Percentiles rank a stretch among this genome's conserved stretches.
Conservation (phyloP, 805 yeast species). For the Ogataea siamensis region DNA sequence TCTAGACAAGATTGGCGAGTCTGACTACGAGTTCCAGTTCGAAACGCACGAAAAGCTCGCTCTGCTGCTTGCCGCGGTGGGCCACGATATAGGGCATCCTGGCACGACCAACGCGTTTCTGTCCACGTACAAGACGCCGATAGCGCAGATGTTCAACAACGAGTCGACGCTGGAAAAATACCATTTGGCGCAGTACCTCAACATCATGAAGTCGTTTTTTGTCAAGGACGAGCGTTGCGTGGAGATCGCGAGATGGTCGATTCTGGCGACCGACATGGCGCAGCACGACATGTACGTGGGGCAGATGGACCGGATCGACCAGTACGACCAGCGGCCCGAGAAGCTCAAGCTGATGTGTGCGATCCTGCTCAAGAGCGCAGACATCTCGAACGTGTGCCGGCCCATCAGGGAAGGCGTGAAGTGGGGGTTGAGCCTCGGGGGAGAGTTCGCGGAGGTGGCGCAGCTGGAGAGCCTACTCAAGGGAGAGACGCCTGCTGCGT, state of each 20-base stretch:
- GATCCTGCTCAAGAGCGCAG: slow-evolving; percentile 87
- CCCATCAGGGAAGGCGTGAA: slow-evolving; percentile 70
- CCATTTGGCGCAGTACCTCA: slow-evolving; percentile 66
- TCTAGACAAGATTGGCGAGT: slow-evolving; percentile 26
- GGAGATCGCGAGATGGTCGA: slow-evolving; percentile 26
- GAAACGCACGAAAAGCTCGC: slow-evolving; percentile 46
- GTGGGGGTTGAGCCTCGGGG: slow-evolving; percentile 81
- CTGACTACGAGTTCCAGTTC: slow-evolving; percentile 15
- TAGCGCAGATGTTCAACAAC: slow-evolving; percentile 60
- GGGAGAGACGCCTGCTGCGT: slow-evolving; percentile 6
- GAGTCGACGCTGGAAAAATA: slow-evolving; percentile 77
- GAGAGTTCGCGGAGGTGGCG: slow-evolving; percentile 73
- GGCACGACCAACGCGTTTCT: slow-evolving; percentile 86
- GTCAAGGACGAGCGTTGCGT: slow-evolving; percentile 3
- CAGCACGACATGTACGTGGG: slow-evolving; percentile 71
- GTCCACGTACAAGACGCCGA: slow-evolving; percentile 55
- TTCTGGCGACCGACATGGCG: slow-evolving; percentile 93
- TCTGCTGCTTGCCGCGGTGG: slow-evolving; percentile 76
- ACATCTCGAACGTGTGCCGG: slow-evolving; percentile 88
- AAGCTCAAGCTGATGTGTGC: slow-evolving; percentile 49
- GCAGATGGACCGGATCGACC: slow-evolving; percentile 41
- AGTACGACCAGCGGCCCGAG: slow-evolving; percentile 25
- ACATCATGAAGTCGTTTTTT: slow-evolving; percentile 32
- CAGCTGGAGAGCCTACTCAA: slow-evolving; percentile 41
- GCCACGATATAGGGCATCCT: slow-evolving; percentile 97